These are phyloP conservation scores for Kodamaea derodonti DNA, from an alignment of 1,139 yeast genomes.

Conservation along the genomic window DNA sequence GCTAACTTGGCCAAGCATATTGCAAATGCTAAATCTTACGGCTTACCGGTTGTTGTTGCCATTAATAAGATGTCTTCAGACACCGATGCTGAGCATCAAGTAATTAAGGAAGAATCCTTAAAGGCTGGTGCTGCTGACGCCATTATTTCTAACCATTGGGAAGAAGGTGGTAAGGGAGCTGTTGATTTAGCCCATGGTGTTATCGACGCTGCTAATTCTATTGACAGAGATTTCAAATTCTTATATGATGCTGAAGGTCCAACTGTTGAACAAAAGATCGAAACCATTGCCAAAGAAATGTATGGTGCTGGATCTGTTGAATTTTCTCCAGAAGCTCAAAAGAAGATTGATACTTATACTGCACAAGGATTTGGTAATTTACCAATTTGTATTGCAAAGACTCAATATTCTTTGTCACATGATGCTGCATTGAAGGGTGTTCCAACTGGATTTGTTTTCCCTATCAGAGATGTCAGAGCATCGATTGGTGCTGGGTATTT, in stretches of 20 bases:
- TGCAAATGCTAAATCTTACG: slow-evolving; percentile 77
- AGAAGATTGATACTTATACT: slow-evolving; percentile 80
- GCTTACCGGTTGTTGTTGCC: slow-evolving; percentile 94
- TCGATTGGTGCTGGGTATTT: slow-evolving; percentile 96
- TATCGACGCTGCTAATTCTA: slow-evolving; percentile 60
- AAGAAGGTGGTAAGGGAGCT: slow-evolving; percentile 96
- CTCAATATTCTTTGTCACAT: slow-evolving; percentile 94
- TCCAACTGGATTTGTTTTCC: slow-evolving; percentile 91
- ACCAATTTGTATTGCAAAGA: slow-evolving; percentile 96
- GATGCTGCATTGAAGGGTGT: slow-evolving; percentile 93
- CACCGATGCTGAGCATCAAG: slow-evolving; percentile 76
- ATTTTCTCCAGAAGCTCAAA: slow-evolving; percentile 77
- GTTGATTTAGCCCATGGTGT: slow-evolving; percentile 84
- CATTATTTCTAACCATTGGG: slow-evolving; percentile 96
- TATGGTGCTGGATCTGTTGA: slow-evolving; percentile 93
- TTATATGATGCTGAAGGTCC: slow-evolving; percentile 64
- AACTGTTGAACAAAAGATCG: slow-evolving; percentile 78
- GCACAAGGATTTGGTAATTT: slow-evolving; percentile 87
- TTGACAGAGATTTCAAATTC: slow-evolving; percentile 57
- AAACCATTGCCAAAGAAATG: slow-evolving; percentile 82
- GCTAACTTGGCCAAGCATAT: slow-evolving; percentile 91
- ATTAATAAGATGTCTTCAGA: slow-evolving; percentile 90
- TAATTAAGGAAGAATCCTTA: slow-evolving; percentile 77
- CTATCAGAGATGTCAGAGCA: slow-evolving; percentile 90
- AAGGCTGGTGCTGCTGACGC: slow-evolving; percentile 97